Evolutionary conservation across 2,329 filamentous ascomycete genomes (phyloP).

Genomic region (Gnomoniopsis smithogilvyi): DNA sequence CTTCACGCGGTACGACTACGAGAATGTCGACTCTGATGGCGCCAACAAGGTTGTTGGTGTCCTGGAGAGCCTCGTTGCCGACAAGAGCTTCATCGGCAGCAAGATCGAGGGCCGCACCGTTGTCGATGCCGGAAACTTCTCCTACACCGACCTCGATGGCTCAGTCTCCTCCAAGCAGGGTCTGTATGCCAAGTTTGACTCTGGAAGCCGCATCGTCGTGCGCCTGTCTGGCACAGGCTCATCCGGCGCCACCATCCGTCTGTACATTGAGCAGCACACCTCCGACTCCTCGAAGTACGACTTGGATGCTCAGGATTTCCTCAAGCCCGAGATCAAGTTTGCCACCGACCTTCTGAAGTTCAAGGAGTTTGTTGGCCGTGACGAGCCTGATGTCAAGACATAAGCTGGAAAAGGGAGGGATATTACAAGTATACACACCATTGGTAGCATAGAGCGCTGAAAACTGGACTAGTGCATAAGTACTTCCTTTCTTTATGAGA

Average conservation of each 20-base stretch:
- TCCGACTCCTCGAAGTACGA: slow-evolving; percentile 73
- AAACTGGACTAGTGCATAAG: neutral
- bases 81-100: slow-evolving; percentile 75
- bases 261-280: slow-evolving; percentile 97
- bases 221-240: slow-evolving; percentile 93
- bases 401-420: slow-evolving; percentile 38
- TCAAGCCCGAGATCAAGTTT: slow-evolving; percentile 84
- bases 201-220: slow-evolving; percentile 92
- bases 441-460: neutral
- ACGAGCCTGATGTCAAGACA: slow-evolving; percentile 95
- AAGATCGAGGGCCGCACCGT: slow-evolving; percentile 79
- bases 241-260: slow-evolving; percentile 90
- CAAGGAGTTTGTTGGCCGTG: slow-evolving; percentile 88
- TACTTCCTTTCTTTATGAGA: neutral
- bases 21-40: slow-evolving; percentile 86
- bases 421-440: neutral
- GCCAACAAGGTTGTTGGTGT: slow-evolving; percentile 86
- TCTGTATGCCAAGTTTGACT: slow-evolving; percentile 89
- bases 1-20: slow-evolving; percentile 99
- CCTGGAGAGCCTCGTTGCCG: slow-evolving; percentile 73
- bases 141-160: slow-evolving; percentile 97
- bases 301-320: slow-evolving; percentile 86
- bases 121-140: slow-evolving; percentile 89
- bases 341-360: slow-evolving; percentile 85
- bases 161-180: slow-evolving; percentile 95